Evolutionary conservation across 2,329 filamentous ascomycete species (phyloP), one percentile per base, ranked within the genome.

Genomic region (Raffaelea albimanens): DNA sequence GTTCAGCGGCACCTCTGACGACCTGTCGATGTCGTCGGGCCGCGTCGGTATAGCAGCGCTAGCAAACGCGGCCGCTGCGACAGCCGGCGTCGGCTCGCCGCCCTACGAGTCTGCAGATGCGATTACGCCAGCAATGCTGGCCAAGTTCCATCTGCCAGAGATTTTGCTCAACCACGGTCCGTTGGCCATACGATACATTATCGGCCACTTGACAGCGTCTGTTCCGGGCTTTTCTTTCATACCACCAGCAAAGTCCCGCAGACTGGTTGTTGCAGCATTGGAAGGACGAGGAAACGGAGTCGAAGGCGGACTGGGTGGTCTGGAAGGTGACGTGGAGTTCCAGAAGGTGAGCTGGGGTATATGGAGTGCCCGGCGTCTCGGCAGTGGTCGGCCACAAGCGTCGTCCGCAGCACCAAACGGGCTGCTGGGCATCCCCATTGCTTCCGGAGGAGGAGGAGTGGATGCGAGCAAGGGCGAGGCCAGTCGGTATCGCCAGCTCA

Each of bases 341-440:
- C 86, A 94, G 65, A 97, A 97, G 73, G 88, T 96, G 50, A 91
- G 91, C 60, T 97, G 91, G 91, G 93, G 93, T 50, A 82, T 89
- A 55, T 98, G 91, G 91, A 86, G 94, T 65, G 93, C 90, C 52
- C 82, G 82, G 61, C 75, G 80, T 62, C 55, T 61, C 70, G 63
- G 62, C 59, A 63, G 61, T 13, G 69, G 57, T 56, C 60, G 63
- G 61, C 62, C 64, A 58, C 31, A 44, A 41, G 44, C 23, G 43
- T n/a, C 39, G 14, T 22, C 46, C 3, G 44, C 36, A n/a, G 64
- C 63, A 55, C 59, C 62, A 29, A 67, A 66, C 22, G 71, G 70
- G 56, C 64, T 68, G 42, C 62, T 68, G 23, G 74, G 71, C 53
- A 81, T 83, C 52, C 77, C 78, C 56, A 82, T 83, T 59, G 63